Conservation (phyloP, 768 basidiomycete genomes). For the Leccinum longicurvipes region DNA sequence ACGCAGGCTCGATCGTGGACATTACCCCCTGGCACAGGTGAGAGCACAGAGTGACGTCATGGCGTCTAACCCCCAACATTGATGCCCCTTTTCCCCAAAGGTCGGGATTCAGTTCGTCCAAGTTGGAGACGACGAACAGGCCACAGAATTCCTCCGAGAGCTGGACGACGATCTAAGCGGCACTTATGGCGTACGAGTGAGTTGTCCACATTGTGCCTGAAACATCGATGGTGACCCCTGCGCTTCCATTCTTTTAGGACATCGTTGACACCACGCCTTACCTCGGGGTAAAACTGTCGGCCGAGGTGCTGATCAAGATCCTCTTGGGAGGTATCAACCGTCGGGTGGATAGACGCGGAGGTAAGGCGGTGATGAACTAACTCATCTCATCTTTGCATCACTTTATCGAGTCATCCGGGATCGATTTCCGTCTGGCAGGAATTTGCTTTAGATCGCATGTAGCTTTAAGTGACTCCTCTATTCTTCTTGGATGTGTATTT, state of each 20-base stretch:
- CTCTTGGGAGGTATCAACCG: conserved; percentile 67
- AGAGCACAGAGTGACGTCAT: background rate
- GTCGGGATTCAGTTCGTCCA: conserved; percentile 73
- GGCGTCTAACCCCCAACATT: conserved; percentile 2
- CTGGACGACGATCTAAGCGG: conserved; percentile 56
- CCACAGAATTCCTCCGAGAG: conserved; percentile 44
- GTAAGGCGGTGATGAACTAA: conserved; percentile 19
- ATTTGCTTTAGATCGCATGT: background rate
- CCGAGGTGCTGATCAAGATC: conserved; percentile 55
- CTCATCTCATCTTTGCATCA: background rate
- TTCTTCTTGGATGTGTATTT: background rate
- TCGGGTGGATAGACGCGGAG: conserved; percentile 39
- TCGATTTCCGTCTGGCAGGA: background rate
- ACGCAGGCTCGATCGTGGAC: conserved; percentile 46
- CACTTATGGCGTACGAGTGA: conserved; percentile 43
- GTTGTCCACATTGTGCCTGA: conserved; percentile 2
- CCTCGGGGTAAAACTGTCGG: conserved; percentile 39
- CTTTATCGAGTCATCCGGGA: too few relatives aligned
- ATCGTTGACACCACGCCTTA: conserved; percentile 71
- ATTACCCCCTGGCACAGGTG: conserved; percentile 54
- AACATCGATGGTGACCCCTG: background rate
- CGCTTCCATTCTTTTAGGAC: conserved; percentile 37
- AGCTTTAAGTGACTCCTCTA: background rate
- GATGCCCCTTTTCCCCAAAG: conserved; percentile 27
- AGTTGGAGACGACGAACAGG: conserved; percentile 47